These are phyloP conservation scores for Leersia perrieri DNA, from an alignment of 176 grass and related monocot genomes.

Conservation along the genomic window DNA sequence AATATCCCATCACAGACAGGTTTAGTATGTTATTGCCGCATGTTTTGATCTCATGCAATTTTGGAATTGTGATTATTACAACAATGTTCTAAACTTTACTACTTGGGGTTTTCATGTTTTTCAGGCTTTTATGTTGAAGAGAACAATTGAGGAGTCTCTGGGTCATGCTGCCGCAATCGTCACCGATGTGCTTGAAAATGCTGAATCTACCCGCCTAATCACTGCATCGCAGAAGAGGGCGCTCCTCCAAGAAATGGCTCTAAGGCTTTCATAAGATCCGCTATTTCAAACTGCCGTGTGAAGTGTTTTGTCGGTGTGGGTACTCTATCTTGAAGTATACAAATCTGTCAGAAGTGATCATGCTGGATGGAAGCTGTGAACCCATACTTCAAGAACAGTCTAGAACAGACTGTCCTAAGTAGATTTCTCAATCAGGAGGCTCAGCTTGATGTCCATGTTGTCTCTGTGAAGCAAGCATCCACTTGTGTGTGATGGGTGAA, in stretches of 20 bases:
- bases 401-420: not conserved
- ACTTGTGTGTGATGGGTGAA: not conserved
- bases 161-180: slow-evolving; percentile 61
- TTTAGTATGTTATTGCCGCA: not conserved
- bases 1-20: slow-evolving; percentile 84
- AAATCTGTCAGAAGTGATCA: not conserved
- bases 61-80: not conserved
- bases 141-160: slow-evolving; percentile 50
- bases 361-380: not conserved
- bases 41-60: not conserved
- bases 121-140: slow-evolving; percentile 80
- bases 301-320: not conserved
- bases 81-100: not conserved
- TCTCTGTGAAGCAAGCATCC: not conserved
- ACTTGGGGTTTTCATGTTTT: not conserved
- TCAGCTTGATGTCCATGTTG: not conserved
- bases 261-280: slow-evolving; percentile 49
- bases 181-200: slow-evolving; percentile 71
- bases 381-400: not conserved
- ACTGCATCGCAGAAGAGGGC: slow-evolving; percentile 60
- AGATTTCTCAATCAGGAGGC: not conserved
- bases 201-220: slow-evolving; percentile 61
- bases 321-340: not conserved
- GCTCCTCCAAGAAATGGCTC: slow-evolving; percentile 66
- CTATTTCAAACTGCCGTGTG: not conserved